Evolutionary conservation across 345 rosid genomes (phyloP).

Genomic region (Luvunga scandens): DNA sequence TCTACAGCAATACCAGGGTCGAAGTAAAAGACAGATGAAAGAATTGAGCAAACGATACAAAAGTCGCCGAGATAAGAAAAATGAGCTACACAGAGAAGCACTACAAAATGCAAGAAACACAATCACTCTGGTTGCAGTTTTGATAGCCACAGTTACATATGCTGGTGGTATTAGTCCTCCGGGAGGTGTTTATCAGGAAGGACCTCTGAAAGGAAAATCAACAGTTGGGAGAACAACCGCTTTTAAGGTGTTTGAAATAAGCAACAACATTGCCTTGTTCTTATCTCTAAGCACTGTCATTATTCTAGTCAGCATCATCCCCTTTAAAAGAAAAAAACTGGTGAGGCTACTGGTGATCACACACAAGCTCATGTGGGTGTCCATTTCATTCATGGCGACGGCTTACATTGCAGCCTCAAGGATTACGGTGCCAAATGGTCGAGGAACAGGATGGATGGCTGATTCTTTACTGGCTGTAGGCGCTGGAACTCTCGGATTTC

Average conservation of each 20-base stretch:
- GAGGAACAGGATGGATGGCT: not conserved
- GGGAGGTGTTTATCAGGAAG: conserved; percentile 12
- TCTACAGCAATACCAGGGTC: not conserved
- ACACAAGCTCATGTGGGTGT: conserved; percentile 21
- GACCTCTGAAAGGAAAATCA: conserved; percentile 14
- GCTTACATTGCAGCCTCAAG: conserved; percentile 20
- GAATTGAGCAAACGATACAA: not conserved
- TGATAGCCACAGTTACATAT: conserved; percentile 4
- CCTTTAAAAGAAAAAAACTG: conserved; percentile 12
- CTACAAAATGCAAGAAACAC: conserved; percentile 4
- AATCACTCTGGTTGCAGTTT: not conserved
- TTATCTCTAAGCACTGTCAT: conserved; percentile 20
- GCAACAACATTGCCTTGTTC: conserved; percentile 27
- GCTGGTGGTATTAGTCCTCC: not conserved
- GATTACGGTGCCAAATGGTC: conserved; percentile 6
- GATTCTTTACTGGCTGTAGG: conserved; percentile 4
- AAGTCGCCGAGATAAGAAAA: not conserved
- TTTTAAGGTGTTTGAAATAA: conserved; percentile 21
- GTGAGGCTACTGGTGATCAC: conserved; percentile 8
- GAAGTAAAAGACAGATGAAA: not conserved
- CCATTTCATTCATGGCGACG: conserved; percentile 21
- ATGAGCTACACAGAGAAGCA: not conserved
- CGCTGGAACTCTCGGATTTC: not conserved
- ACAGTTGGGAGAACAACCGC: conserved; percentile 20
- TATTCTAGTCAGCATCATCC: conserved; percentile 20